Percentiles rank a stretch among this genome's conserved stretches.
Conservation (phyloP, 1,284 basidiomycete genomes). For the Ganoderma sinense region DNA sequence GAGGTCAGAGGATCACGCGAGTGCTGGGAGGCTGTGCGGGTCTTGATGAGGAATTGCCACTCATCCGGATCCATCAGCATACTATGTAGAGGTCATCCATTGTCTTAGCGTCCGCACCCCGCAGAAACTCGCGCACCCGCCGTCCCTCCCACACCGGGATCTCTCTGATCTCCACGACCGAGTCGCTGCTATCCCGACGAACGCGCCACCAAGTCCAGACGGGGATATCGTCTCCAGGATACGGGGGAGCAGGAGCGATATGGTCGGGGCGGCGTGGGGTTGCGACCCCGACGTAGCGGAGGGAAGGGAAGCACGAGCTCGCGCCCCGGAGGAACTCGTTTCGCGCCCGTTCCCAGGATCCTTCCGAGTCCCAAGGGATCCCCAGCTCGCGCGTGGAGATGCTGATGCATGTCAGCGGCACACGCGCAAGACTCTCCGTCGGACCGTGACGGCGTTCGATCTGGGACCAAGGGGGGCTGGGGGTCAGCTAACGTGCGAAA, state of each 20-base stretch:
- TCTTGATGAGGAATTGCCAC: too few relatives aligned
- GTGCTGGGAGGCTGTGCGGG: too few relatives aligned
- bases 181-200: background rate
- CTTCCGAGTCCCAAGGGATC: background rate
- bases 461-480: background rate
- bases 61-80: too few relatives aligned
- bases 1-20: too few relatives aligned
- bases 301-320: background rate
- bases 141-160: conserved; percentile 19
- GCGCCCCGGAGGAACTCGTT: background rate
- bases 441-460: background rate
- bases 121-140: conserved; percentile 13
- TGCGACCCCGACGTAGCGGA: conserved; percentile 13
- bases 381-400: background rate
- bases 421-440: background rate
- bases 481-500: background rate
- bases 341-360: background rate
- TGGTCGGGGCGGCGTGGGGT: background rate
- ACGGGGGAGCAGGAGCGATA: background rate
- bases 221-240: background rate
- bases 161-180: conserved; percentile 3
- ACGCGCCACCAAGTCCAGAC: conserved; percentile 22
- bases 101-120: background rate
- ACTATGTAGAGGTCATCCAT: conserved; percentile 1
- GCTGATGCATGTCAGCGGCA: background rate